Evolutionary conservation across 73 alveolate genomes (phyloP).

Genomic region (Paramecium pentaurelia): DNA sequence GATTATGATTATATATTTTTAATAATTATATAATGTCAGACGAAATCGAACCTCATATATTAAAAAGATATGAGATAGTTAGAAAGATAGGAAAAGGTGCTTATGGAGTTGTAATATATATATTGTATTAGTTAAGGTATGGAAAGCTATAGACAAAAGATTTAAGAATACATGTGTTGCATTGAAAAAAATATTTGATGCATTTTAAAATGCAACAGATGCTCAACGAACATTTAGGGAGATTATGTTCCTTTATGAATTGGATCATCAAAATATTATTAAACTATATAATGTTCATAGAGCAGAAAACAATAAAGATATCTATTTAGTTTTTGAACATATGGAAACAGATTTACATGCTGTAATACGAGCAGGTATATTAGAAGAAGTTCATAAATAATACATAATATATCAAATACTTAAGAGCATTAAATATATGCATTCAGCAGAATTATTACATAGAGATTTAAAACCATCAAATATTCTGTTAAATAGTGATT

Average conservation of each 20-base stretch:
- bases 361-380: conserved; percentile 74
- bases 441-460: conserved; percentile 83
- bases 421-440: conserved; percentile 76
- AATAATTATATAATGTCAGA: conserved; percentile 57
- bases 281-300: conserved; percentile 64
- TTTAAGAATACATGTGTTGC: conserved; percentile 78
- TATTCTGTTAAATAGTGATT: conserved; percentile 82
- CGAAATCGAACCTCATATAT: conserved; percentile 66
- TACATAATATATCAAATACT: conserved; percentile 72
- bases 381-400: conserved; percentile 77
- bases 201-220: conserved; percentile 83
- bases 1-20: neutral
- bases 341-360: conserved; percentile 90
- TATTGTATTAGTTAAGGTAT: conserved; percentile 56
- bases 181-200: conserved; percentile 89
- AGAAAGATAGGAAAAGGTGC: conserved; percentile 87
- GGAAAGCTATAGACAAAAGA: conserved; percentile 88
- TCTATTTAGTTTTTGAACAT: conserved; percentile 77
- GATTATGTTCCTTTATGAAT: conserved; percentile 73
- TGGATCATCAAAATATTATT: conserved; percentile 70
- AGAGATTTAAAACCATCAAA: conserved; percentile 89
- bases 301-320: conserved; percentile 75
- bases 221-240: conserved; percentile 76
- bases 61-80: conserved; percentile 66
- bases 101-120: conserved; percentile 73